Conservation (phyloP, 768 basidiomycete genomes). For the Kwoniella heveanensis region DNA sequence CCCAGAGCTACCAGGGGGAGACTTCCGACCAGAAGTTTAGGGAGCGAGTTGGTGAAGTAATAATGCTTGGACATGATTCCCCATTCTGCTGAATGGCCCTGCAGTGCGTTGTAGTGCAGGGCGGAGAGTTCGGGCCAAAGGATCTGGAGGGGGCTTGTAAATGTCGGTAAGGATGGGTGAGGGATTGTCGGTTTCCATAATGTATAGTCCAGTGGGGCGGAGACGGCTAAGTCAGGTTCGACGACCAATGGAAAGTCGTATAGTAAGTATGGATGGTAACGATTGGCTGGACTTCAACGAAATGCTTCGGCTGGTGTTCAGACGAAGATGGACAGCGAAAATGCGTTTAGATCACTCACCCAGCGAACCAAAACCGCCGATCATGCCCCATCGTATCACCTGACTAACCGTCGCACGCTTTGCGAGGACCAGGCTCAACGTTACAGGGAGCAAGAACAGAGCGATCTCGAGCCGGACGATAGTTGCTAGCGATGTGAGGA, state of each 20-base stretch:
- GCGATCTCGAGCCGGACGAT: slow-evolving; percentile 80
- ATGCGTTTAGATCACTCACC: slow-evolving; percentile 24
- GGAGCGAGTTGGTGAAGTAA: slow-evolving; percentile 54
- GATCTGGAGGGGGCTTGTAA: slow-evolving; percentile 55
- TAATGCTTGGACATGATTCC: slow-evolving; percentile 63
- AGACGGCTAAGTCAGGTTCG: slow-evolving; percentile 61
- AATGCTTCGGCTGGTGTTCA: no score
- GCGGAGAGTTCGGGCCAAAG: slow-evolving; percentile 85
- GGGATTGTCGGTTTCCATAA: slow-evolving; percentile 65
- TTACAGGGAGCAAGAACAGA: slow-evolving; percentile 63
- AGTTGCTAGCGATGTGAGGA: slow-evolving; percentile 69
- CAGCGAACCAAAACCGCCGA: slow-evolving; percentile 43
- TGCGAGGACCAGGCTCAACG: slow-evolving; percentile 58
- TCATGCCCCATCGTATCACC: slow-evolving; percentile 31
- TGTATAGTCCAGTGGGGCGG: slow-evolving; percentile 74
- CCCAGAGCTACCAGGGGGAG: slow-evolving; percentile 64
- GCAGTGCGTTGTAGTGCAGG: slow-evolving; percentile 79
- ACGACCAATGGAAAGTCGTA: no score
- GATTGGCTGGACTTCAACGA: no score
- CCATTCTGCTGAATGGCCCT: slow-evolving; percentile 89
- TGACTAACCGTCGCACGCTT: slow-evolving; percentile 51
- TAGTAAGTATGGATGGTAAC: no score
- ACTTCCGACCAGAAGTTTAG: slow-evolving; percentile 71
- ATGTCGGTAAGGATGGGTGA: slow-evolving; percentile 51
- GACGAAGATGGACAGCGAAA: no score